These are phyloP conservation scores for Sclerotinia sclerotiorum DNA, from an alignment of 2,329 filamentous ascomycete genomes.

Conservation along the genomic window DNA sequence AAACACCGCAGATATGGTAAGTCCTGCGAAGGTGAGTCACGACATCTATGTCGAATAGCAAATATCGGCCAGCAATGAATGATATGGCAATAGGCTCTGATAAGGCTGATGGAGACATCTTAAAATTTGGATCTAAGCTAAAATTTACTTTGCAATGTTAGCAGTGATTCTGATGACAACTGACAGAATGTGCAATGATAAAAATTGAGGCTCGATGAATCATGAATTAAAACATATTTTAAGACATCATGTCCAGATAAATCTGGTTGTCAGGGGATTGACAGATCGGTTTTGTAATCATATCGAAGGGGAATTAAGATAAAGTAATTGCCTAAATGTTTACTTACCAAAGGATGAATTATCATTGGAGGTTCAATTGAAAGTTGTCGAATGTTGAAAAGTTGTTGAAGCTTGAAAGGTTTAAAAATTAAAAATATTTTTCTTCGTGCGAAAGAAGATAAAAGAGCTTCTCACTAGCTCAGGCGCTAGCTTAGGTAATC, in stretches of 20 bases:
- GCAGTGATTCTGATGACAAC: not conserved
- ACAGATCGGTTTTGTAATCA: conserved; percentile 75
- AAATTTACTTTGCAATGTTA: conserved; percentile 6
- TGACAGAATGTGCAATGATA: not conserved
- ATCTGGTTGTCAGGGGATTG: conserved; percentile 71
- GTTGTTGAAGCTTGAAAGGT: not conserved
- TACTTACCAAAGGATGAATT: conserved; percentile 16
- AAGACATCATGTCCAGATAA: conserved; percentile 47
- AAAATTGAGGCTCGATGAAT: conserved; percentile 41
- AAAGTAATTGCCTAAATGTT: not conserved
- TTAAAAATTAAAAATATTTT: not conserved
- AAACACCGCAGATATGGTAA: conserved; percentile 81
- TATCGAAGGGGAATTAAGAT: conserved; percentile 42
- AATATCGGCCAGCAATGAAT: conserved; percentile 74
- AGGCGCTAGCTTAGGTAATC: conserved; percentile 5
- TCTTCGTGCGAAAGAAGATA: not conserved
- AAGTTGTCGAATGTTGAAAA: not conserved
- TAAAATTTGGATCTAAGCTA: not conserved
- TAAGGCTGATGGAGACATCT: conserved; percentile 26
- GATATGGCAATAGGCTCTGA: conserved; percentile 73
- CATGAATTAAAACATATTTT: conserved; percentile 53
- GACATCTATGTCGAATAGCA: conserved; percentile 83
- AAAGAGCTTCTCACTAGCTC: conserved; percentile 2
- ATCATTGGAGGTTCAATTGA: not conserved
- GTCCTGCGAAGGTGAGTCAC: conserved; percentile 75